phyloP scores from a whole-genome alignment of 495 filamentous ascomycete species.

The Acidiella bohemica region DNA sequence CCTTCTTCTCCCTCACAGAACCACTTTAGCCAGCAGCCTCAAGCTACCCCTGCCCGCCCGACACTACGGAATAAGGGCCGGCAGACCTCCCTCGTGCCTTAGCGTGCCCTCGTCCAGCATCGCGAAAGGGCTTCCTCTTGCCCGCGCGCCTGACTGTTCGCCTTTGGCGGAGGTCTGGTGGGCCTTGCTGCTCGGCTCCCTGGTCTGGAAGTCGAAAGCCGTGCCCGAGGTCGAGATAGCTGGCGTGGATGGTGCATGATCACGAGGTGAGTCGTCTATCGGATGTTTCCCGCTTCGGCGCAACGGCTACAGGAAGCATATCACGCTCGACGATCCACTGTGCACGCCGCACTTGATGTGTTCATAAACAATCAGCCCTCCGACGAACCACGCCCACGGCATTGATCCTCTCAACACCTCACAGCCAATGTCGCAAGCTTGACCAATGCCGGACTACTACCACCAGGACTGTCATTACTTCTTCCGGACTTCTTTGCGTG shows the following conservation, averaged over 20 bases:
- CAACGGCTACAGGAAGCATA: constrained; percentile 4
- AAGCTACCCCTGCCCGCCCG: too few relatives aligned
- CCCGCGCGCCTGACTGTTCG: too few relatives aligned
- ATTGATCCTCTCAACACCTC: background rate
- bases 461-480: constrained; percentile 86
- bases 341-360: background rate
- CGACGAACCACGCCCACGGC: background rate
- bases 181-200: too few relatives aligned
- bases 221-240: constrained; percentile 5
- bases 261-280: background rate
- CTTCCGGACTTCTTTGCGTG: constrained; percentile 72
- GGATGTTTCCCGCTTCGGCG: constrained; percentile 2
- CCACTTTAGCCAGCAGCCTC: too few relatives aligned
- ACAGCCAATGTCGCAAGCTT: background rate
- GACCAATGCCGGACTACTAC: constrained; percentile 63
- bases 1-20: too few relatives aligned
- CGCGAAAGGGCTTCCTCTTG: too few relatives aligned
- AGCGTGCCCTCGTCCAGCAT: too few relatives aligned
- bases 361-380: too few relatives aligned
- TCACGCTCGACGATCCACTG: background rate
- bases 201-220: too few relatives aligned
- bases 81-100: too few relatives aligned
- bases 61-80: too few relatives aligned
- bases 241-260: background rate
- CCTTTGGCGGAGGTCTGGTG: too few relatives aligned